Evolutionary conservation across 768 basidiomycete species (phyloP).

Genomic region (Mycena venus): DNA sequence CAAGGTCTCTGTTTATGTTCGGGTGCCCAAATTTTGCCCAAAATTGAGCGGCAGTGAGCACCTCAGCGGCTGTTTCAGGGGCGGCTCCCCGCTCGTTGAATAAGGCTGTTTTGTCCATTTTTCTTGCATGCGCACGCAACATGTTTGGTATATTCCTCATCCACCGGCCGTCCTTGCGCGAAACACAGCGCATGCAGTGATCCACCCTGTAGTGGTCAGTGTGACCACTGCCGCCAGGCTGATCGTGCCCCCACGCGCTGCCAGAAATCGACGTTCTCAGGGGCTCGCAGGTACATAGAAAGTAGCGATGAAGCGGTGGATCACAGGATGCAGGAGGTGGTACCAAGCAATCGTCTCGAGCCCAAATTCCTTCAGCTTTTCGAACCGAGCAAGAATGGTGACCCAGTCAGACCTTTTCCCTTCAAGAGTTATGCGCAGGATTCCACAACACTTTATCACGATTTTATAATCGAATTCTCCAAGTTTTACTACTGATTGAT

Average conservation of each 20-base stretch:
- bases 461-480: too few relatives aligned
- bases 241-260: neutral
- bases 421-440: slow-evolving; percentile 55
- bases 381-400: slow-evolving; percentile 49
- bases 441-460: too few relatives aligned
- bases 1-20: neutral
- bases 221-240: slow-evolving; percentile 16
- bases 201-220: slow-evolving; percentile 31
- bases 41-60: neutral
- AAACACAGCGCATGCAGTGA: slow-evolving; percentile 35
- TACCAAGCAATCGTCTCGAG: neutral
- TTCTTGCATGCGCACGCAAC: neutral
- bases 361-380: slow-evolving; percentile 43
- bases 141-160: slow-evolving; percentile 4
- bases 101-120: neutral
- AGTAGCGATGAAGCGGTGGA: slow-evolving; percentile 51
- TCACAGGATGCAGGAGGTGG: slow-evolving; percentile 27
- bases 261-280: too few relatives aligned
- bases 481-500: too few relatives aligned
- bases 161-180: slow-evolving; percentile 31
- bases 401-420: slow-evolving; percentile 57
- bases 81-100: neutral
- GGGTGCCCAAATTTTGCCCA: neutral
- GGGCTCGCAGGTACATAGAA: slow-evolving; percentile 43
- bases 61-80: neutral